Evolutionary conservation across 768 basidiomycete genomes (phyloP).

Genomic region (Lactifluus rugatus): DNA sequence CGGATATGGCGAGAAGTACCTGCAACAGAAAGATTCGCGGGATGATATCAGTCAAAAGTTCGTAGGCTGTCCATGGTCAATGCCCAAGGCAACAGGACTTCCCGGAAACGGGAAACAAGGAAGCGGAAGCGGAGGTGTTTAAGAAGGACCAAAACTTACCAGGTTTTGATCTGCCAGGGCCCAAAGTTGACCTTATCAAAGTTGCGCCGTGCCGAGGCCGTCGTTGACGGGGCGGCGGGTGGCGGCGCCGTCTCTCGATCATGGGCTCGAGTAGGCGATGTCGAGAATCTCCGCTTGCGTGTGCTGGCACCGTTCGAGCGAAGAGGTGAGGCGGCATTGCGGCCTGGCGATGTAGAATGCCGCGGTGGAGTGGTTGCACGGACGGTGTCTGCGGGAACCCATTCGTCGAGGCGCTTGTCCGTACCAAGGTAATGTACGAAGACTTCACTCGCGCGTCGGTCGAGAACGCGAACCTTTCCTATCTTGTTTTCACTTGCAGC

Average conservation of each 20-base stretch:
- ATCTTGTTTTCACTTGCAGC: conserved; percentile 12
- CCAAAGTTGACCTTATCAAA: conserved; percentile 84
- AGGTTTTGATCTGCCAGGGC: conserved; percentile 79
- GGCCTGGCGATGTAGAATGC: neutral
- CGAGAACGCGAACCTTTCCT: conserved; percentile 45
- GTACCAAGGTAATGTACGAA: conserved; percentile 66
- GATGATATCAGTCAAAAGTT: neutral
- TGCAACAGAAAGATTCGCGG: conserved; percentile 24
- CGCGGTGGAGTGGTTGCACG: conserved; percentile 19
- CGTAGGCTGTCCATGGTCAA: neutral
- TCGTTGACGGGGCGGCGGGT: conserved; percentile 1
- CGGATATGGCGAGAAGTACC: conserved; percentile 95
- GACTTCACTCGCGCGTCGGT: conserved; percentile 40
- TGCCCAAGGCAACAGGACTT: neutral
- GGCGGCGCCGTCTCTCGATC: conserved; percentile 1
- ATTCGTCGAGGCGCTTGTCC: conserved; percentile 70
- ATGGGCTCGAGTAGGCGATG: conserved; percentile 1
- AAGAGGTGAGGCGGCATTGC: conserved; percentile 10
- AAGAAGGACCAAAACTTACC: conserved; percentile 40
- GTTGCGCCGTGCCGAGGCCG: conserved; percentile 49
- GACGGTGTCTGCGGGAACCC: conserved; percentile 44
- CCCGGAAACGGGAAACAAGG: neutral
- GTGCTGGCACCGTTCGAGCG: conserved; percentile 22
- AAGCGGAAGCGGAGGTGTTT: neutral
- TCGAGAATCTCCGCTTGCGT: conserved; percentile 21